Evolutionary conservation across 108 stramenopile genomes (phyloP).

Genomic region (Aureococcus anophagefferens): DNA sequence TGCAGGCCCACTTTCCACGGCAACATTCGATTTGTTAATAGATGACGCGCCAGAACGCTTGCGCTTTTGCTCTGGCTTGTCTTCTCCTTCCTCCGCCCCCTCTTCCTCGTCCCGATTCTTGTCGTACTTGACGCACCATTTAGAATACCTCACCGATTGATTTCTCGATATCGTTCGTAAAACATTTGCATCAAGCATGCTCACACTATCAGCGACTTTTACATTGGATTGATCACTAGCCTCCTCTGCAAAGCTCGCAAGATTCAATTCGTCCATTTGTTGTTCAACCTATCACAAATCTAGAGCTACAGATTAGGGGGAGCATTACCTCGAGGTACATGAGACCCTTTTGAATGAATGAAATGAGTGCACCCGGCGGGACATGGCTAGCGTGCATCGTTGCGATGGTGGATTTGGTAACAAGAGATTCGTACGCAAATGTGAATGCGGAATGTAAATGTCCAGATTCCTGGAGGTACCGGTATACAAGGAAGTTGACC

Average conservation of each 20-base stretch:
- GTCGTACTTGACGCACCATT: neutral
- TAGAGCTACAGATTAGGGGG: too few relatives aligned
- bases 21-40: too few relatives aligned
- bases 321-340: conserved; percentile 64
- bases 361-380: conserved; percentile 71
- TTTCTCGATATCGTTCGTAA: too few relatives aligned
- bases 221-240: too few relatives aligned
- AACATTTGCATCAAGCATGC: too few relatives aligned
- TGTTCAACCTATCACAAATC: too few relatives aligned
- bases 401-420: conserved; percentile 44
- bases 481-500: conserved; percentile 81
- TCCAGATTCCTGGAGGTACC: conserved; percentile 72
- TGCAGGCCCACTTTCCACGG: too few relatives aligned
- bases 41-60: neutral
- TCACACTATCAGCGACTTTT: too few relatives aligned
- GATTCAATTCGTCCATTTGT: too few relatives aligned
- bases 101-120: neutral
- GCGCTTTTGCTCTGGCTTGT: neutral
- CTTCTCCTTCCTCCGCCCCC: neutral
- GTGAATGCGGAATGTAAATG: conserved; percentile 71
- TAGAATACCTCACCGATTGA: neutral
- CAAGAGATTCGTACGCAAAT: conserved; percentile 82
- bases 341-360: conserved; percentile 75
- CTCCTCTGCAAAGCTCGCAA: too few relatives aligned
- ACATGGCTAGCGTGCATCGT: conserved; percentile 1